Conservation (phyloP, 768 basidiomycete species). For the Dentipellis fragilis region DNA sequence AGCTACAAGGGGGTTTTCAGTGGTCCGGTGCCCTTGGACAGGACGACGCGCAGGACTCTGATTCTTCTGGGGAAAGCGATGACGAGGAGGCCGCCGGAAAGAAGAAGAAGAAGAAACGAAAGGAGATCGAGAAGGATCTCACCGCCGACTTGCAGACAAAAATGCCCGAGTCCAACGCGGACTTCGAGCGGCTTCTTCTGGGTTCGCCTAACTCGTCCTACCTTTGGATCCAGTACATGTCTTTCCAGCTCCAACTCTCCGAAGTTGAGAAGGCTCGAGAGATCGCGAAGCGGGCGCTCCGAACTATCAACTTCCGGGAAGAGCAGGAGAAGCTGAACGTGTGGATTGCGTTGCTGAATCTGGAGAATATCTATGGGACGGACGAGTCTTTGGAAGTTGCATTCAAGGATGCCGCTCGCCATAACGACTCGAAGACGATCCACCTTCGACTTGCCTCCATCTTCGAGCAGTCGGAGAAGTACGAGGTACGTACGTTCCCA, state of each 20-base stretch:
- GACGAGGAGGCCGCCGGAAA: constrained; percentile 38
- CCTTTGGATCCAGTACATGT: constrained; percentile 99
- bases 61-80: constrained; percentile 40
- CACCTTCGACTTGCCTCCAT: constrained; percentile 80
- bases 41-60: constrained; percentile 30
- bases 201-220: constrained; percentile 96
- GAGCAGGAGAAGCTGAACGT: constrained; percentile 94
- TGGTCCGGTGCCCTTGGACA: constrained; percentile 41
- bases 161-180: constrained; percentile 81
- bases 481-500: constrained; percentile 41
- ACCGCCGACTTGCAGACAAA: constrained; percentile 85
- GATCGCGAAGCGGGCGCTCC: constrained; percentile 74
- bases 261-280: constrained; percentile 92
- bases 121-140: constrained; percentile 65
- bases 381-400: constrained; percentile 67
- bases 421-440: constrained; percentile 89
- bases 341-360: constrained; percentile 92
- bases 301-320: constrained; percentile 89
- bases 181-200: constrained; percentile 89
- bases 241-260: constrained; percentile 93
- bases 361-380: constrained; percentile 90
- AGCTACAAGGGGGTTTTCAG: constrained; percentile 55
- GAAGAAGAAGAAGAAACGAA: constrained; percentile 58
- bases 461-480: constrained; percentile 74
- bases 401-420: constrained; percentile 83